Evolutionary conservation across 495 filamentous ascomycete genomes (phyloP).

Genomic region (Aspergillus sclerotioniger): DNA sequence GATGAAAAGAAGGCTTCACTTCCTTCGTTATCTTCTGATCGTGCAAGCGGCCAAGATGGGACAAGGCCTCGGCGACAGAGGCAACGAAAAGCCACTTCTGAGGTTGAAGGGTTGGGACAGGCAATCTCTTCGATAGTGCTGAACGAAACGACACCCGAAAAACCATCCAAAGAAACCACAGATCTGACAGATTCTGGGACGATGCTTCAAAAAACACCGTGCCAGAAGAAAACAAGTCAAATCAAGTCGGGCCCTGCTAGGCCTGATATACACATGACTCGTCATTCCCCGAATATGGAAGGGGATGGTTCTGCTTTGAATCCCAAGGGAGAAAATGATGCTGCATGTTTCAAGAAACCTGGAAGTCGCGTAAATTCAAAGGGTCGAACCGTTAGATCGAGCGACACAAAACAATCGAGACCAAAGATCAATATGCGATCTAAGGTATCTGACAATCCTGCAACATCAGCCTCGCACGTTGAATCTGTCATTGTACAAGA

Average conservation of each 20-base stretch:
- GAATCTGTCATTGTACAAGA: conserved; percentile 29
- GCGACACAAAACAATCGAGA: not conserved
- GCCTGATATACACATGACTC: not conserved
- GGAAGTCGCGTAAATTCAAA: not conserved
- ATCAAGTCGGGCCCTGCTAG: not conserved
- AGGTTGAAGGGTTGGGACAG: conserved; percentile 21
- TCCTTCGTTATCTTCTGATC: not conserved
- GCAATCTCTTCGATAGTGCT: conserved; percentile 18
- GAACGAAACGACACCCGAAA: not conserved
- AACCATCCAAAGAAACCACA: conserved; percentile 2
- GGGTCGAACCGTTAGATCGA: not conserved
- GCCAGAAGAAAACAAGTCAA: not conserved
- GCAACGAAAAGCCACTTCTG: not conserved
- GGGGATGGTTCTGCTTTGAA: not conserved
- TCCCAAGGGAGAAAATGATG: not conserved
- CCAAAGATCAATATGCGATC: not conserved
- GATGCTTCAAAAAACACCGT: not conserved
- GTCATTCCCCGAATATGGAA: too few relatives aligned
- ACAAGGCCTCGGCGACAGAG: not conserved
- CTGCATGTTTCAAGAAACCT: not conserved
- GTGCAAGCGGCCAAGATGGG: conserved; percentile 6
- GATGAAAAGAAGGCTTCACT: conserved; percentile 5
- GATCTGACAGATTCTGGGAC: not conserved
- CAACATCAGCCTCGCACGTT: conserved; percentile 17
- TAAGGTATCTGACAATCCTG: not conserved